phyloP scores from a whole-genome alignment of 192 early-diverging fungal species.

The Backusella liffmaniae region DNA sequence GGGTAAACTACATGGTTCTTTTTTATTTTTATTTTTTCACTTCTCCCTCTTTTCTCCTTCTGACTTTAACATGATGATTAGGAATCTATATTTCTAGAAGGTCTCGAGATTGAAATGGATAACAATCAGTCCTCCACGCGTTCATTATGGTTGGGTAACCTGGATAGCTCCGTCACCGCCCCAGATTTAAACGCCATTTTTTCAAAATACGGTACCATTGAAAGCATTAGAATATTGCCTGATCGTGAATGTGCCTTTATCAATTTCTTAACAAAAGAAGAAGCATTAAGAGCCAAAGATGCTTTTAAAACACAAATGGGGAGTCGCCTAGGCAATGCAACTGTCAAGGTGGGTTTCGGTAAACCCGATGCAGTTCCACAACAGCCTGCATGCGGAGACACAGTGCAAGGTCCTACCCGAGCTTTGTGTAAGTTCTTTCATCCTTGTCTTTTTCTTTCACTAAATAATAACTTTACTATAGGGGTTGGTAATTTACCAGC shows the following conservation, averaged over 20 bases:
- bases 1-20: not conserved
- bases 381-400: slow-evolving; percentile 2
- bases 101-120: not conserved
- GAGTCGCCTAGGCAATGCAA: slow-evolving; percentile 63
- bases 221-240: slow-evolving; percentile 81
- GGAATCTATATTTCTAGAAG: not conserved
- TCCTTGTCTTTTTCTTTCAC: not conserved
- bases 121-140: slow-evolving; percentile 63
- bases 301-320: slow-evolving; percentile 68
- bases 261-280: slow-evolving; percentile 83
- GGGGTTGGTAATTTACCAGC: slow-evolving; percentile 96
- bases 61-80: not conserved
- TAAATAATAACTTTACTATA: slow-evolving; percentile 18
- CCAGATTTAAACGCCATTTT: slow-evolving; percentile 81
- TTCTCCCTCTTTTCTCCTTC: not conserved
- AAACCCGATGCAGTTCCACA: slow-evolving; percentile 55
- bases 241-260: slow-evolving; percentile 98
- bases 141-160: slow-evolving; percentile 93
- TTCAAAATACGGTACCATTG: slow-evolving; percentile 85
- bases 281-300: slow-evolving; percentile 80
- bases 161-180: slow-evolving; percentile 74
- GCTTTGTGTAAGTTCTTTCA: slow-evolving; percentile 61
- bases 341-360: slow-evolving; percentile 78
- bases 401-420: slow-evolving; percentile 58
- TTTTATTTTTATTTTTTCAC: not conserved